phyloP scores from a whole-genome alignment of 1,284 basidiomycete species.

The Sporisorium iseilematis-ciliati region DNA sequence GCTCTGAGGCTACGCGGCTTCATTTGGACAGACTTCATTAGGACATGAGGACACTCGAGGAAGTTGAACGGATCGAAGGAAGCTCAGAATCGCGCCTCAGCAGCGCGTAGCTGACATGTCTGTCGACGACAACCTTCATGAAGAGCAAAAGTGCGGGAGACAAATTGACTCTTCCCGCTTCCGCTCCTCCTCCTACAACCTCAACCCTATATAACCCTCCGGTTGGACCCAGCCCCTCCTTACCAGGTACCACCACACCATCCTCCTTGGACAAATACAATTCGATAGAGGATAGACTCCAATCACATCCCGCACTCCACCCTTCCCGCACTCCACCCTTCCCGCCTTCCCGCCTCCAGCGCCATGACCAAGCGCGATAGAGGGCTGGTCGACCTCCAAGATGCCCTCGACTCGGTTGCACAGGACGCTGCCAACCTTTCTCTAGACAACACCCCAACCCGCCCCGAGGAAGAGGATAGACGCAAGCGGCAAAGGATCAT shows the following conservation, averaged over 20 bases:
- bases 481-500: constrained; percentile 24
- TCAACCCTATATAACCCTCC: constrained; percentile 1
- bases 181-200: not conserved
- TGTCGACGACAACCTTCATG: not conserved
- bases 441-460: not conserved
- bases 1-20: too few species aligned
- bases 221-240: not conserved
- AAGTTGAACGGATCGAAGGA: not conserved
- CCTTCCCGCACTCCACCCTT: too few species aligned
- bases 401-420: not conserved
- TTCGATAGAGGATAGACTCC: not conserved
- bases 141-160: not conserved
- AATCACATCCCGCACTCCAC: not conserved
- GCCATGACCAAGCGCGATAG: constrained; percentile 27
- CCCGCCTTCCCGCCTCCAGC: constrained; percentile 3
- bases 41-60: not conserved
- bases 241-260: not conserved
- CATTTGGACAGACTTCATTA: too few species aligned
- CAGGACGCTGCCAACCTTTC: not conserved
- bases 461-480: not conserved
- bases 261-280: not conserved
- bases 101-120: not conserved
- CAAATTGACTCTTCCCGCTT: constrained; percentile 4
- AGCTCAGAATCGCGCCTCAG: not conserved
- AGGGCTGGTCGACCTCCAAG: not conserved